A percentile compares a stretch with the other conserved stretches of the same genome.
Evolutionary conservation across 306 rosid species (phyloP).

Genomic region (Prunus padus): DNA sequence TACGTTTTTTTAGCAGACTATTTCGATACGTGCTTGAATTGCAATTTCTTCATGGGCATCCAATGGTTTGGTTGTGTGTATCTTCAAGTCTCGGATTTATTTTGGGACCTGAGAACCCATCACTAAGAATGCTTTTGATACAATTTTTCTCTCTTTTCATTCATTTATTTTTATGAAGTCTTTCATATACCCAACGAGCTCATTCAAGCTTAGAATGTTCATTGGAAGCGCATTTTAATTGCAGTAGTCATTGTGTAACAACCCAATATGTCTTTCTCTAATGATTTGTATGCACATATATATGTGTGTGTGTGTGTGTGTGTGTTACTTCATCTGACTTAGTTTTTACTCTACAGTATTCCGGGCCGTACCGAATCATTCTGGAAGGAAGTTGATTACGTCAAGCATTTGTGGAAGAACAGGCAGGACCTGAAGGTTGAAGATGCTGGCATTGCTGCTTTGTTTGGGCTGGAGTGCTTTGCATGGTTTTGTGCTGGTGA

Average conservation of each 20-base stretch:
- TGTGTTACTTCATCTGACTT: conserved; percentile 2
- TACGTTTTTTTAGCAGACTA: neutral
- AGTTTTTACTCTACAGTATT: conserved; percentile 49
- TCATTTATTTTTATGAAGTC: neutral
- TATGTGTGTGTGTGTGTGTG: neutral
- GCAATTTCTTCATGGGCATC: neutral
- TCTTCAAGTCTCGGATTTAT: neutral
- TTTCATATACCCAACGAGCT: neutral
- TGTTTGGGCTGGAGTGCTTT: conserved; percentile 89
- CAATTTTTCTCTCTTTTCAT: neutral
- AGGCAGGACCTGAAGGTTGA: conserved; percentile 80
- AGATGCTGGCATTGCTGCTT: conserved; percentile 83
- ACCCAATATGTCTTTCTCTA: neutral
- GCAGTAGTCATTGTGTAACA: neutral
- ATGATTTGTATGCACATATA: neutral
- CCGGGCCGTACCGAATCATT: conserved; percentile 69
- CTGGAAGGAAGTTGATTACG: conserved; percentile 77
- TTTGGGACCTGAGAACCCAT: neutral
- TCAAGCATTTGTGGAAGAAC: conserved; percentile 78
- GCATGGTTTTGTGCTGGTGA: conserved; percentile 83
- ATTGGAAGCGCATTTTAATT: neutral
- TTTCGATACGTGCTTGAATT: neutral
- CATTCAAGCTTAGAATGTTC: too few species aligned
- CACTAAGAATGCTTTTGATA: neutral
- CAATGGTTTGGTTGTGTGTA: neutral